phyloP scores from a whole-genome alignment of 495 filamentous ascomycete species.

The Podospora anserina region DNA sequence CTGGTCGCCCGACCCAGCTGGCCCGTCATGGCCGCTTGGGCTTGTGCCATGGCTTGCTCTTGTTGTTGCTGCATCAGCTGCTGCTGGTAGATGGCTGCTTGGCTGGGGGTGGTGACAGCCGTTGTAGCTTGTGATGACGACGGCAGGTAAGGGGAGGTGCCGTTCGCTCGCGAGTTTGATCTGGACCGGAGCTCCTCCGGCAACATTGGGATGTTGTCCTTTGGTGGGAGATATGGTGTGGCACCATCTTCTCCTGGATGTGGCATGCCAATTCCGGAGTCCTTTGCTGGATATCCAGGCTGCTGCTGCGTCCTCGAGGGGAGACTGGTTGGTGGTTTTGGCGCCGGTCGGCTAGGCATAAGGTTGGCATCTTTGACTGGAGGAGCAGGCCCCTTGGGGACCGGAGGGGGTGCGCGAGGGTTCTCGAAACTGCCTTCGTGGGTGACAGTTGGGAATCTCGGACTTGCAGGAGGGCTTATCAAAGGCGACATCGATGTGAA shows the following conservation, averaged over 20 bases:
- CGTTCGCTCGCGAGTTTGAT: constrained; percentile 53
- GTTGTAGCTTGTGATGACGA: constrained; percentile 29
- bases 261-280: constrained; percentile 54
- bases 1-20: constrained; percentile 62
- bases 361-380: constrained; percentile 52
- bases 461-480: constrained; percentile 82
- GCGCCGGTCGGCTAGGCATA: constrained; percentile 63
- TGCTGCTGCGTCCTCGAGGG: constrained; percentile 45
- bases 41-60: constrained; percentile 70
- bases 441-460: constrained; percentile 81
- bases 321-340: constrained; percentile 57
- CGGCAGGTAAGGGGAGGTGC: constrained; percentile 41
- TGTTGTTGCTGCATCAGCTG: constrained; percentile 65
- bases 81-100: constrained; percentile 62
- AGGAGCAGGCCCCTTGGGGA: constrained; percentile 58
- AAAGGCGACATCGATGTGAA: constrained; percentile 58
- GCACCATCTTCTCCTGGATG: constrained; percentile 52
- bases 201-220: constrained; percentile 49
- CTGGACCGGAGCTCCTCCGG: constrained; percentile 54
- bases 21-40: constrained; percentile 58
- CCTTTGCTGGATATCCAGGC: constrained; percentile 42
- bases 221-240: constrained; percentile 44
- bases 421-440: constrained; percentile 96
- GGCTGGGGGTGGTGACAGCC: constrained; percentile 30
- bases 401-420: constrained; percentile 85